Conservation (phyloP, 495 filamentous ascomycete species). For the Podospora pseudocomata region DNA sequence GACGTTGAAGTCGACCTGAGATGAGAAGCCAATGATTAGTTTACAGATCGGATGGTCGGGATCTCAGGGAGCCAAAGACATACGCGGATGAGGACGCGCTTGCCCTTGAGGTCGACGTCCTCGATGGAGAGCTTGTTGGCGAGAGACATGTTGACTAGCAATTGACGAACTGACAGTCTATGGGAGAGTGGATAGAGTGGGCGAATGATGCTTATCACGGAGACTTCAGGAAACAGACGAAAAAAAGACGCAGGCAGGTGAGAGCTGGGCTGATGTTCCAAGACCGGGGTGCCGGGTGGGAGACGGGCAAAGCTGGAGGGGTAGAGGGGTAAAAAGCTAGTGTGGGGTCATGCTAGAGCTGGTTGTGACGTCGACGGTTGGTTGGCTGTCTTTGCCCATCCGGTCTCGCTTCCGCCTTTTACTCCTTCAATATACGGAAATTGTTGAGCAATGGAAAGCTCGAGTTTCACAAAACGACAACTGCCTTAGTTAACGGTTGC, state of each 20-base stretch:
- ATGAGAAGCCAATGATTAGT: slow-evolving; percentile 1
- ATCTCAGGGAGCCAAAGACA: slow-evolving; percentile 31
- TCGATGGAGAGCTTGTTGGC: slow-evolving; percentile 96
- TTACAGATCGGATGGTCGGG: neutral
- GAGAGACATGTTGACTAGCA: slow-evolving; percentile 76
- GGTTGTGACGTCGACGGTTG: slow-evolving; percentile 34
- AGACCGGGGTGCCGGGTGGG: neutral
- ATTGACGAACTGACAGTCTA: slow-evolving; percentile 16
- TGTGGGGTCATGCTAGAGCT: slow-evolving; percentile 27
- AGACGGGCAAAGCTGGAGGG: slow-evolving; percentile 22
- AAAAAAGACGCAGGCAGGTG: slow-evolving; percentile 28
- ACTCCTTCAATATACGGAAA: neutral
- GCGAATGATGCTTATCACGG: neutral
- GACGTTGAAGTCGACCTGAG: slow-evolving; percentile 98
- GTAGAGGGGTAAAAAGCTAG: slow-evolving; percentile 18
- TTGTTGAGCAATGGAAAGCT: neutral
- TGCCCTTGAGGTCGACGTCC: slow-evolving; percentile 94
- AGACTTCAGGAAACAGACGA: neutral
- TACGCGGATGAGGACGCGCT: slow-evolving; percentile 95
- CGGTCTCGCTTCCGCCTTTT: neutral
- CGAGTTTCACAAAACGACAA: no score
- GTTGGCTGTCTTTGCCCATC: slow-evolving; percentile 22
- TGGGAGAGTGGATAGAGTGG: neutral
- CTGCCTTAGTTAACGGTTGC: no score
- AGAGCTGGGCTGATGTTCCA: slow-evolving; percentile 15